Conservation (phyloP, 768 basidiomycete species). For the Mycena albidolilacea region DNA sequence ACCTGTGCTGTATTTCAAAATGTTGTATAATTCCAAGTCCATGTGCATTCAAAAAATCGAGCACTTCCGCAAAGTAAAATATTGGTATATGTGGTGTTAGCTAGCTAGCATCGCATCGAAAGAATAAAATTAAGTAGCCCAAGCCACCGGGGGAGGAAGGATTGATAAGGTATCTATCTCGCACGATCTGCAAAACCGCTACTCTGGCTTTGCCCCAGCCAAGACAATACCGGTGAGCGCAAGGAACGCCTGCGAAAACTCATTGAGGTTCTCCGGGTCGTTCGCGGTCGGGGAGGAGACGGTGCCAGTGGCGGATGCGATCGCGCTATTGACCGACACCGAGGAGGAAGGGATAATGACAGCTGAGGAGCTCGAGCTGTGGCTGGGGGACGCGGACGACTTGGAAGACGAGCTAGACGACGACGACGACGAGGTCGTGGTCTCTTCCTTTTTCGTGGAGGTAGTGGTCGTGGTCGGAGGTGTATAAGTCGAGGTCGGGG, state of each 20-base stretch:
- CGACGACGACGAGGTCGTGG: constrained; percentile 4
- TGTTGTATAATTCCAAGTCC: background rate
- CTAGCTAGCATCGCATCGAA: constrained; percentile 32
- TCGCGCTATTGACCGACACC: constrained; percentile 43
- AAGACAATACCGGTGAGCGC: constrained; percentile 52
- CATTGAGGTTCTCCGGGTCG: constrained; percentile 52
- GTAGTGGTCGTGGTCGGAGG: constrained; percentile 43
- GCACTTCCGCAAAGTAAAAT: constrained; percentile 12
- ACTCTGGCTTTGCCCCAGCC: constrained; percentile 45
- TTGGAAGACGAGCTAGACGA: constrained; percentile 31
- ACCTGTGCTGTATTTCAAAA: background rate
- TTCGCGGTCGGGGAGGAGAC: constrained; percentile 30
- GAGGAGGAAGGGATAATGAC: constrained; percentile 44
- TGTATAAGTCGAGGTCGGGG: constrained; percentile 36
- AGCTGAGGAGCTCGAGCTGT: constrained; percentile 39
- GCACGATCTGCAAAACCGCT: constrained; percentile 1
- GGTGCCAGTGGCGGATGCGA: constrained; percentile 52
- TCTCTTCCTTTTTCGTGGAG: constrained; percentile 33
- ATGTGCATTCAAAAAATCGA: background rate
- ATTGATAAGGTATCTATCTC: constrained; percentile 1
- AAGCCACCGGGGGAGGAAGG: background rate
- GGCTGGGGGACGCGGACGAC: constrained; percentile 31
- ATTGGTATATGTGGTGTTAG: constrained; percentile 30
- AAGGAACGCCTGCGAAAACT: constrained; percentile 54
- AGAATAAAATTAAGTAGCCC: constrained; percentile 26